These are phyloP conservation scores for Ogataea kodamae DNA, from an alignment of 805 yeast genomes.

Conservation along the genomic window DNA sequence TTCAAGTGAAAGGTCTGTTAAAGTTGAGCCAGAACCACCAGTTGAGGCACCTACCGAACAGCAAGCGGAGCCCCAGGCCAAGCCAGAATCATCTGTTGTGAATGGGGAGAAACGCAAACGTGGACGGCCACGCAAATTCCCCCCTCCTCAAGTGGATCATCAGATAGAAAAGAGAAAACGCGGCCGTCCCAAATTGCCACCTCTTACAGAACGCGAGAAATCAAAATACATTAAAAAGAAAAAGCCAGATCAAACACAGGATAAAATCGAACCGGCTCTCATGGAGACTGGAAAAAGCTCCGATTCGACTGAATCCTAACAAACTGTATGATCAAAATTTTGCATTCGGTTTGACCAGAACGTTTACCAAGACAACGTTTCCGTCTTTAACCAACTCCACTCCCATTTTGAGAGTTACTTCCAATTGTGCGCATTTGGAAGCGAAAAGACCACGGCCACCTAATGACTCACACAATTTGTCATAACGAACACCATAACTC, in stretches of 20 bases:
- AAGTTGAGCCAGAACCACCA: neutral
- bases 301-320: neutral
- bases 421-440: constrained; percentile 39
- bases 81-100: constrained; percentile 8
- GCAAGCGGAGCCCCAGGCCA: constrained; percentile 2
- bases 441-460: constrained; percentile 56
- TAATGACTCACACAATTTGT: constrained; percentile 48
- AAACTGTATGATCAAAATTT: constrained; percentile 5
- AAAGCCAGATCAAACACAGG: constrained; percentile 10
- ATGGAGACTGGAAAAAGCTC: neutral
- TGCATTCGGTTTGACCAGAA: constrained; percentile 9
- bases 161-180: constrained; percentile 23
- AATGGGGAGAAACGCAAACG: constrained; percentile 20
- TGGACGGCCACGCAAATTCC: constrained; percentile 27
- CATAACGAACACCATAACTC: constrained; percentile 54
- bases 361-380: constrained; percentile 47
- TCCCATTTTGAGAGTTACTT: constrained; percentile 29
- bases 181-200: constrained; percentile 31
- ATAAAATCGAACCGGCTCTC: constrained; percentile 4
- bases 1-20: neutral
- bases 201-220: constrained; percentile 25
- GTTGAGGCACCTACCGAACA: neutral
- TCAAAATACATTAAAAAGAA: constrained; percentile 24
- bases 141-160: constrained; percentile 6
- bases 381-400: constrained; percentile 34